Evolutionary conservation across 176 grass and related monocot genomes (phyloP), one percentile per base, ranked within the genome.

Genomic region (Luzula sylvatica): DNA sequence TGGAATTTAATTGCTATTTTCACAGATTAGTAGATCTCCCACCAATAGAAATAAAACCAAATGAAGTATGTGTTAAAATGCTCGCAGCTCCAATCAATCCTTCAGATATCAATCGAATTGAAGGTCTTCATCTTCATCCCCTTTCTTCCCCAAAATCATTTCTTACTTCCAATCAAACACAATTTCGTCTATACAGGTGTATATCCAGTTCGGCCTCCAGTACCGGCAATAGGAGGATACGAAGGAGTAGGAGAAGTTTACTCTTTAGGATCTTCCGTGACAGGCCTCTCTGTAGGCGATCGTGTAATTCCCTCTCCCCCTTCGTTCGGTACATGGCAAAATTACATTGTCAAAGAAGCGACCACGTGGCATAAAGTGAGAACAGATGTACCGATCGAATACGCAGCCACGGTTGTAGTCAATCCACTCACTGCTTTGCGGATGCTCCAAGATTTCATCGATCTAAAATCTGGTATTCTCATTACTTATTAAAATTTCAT

Each of bases 11-110:
- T 9, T 22, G n/a, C n/a, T n/a, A n/a, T 51, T 19, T 23, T 1
- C 49, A 1, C 41, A 72, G 89, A 69, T 28, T 73, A 42, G 56
- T 42, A 7, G 72, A 87, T 8, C 25, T 88, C 20, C 66, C 80
- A 3, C 73, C 83, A 4, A 61, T 67, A 15, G 55, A 65, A 52
- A 25, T 95, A 19, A 66, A 70, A 28, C 73, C 72, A 1, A 79
- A 70, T 42, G 79, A 88, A 54, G 83, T 95, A 13, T 95, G 83
- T 52, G 83, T 95, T 56, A 75, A 29, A 64, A 95, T 95, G 83
- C 71, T 95, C 29, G 89, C 89, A 5, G 52, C 89, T 21, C 89
- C 89, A 27, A 95, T 95, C 72, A 95, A 95, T 75, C 89, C 89
- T 15, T 95, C 89, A 3, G 89, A 95, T 54, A 78, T 95, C 61